A percentile compares a stretch with the other conserved stretches of the same genome.
Conservation (phyloP, 75 land plant genomes). For the Isoetes taiwanensis region DNA sequence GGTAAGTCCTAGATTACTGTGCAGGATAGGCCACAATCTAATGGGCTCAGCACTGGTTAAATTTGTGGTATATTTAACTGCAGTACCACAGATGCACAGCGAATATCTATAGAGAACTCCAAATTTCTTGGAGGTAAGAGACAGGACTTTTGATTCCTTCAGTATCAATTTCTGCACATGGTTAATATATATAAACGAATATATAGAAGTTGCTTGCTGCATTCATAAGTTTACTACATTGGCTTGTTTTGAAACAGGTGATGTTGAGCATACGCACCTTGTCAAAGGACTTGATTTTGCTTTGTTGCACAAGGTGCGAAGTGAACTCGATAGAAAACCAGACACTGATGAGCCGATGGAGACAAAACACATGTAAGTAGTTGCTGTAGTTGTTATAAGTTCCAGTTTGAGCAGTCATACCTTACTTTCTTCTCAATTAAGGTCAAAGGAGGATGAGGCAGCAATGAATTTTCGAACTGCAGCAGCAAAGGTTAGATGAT, state of each 20-base stretch:
- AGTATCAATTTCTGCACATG: background rate
- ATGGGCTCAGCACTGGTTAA: background rate
- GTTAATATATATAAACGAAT: background rate
- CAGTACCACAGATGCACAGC: constrained; percentile 75
- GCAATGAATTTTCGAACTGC: constrained; percentile 74
- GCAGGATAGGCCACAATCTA: no score
- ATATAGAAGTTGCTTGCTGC: background rate
- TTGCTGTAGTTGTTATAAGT: background rate
- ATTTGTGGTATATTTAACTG: constrained; percentile 7
- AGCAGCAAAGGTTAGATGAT: constrained; percentile 59
- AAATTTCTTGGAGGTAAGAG: constrained; percentile 96
- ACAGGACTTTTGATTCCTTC: background rate
- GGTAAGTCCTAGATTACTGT: no score
- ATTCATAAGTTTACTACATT: no score
- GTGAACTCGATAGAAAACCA: constrained; percentile 91
- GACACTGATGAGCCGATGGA: constrained; percentile 61
- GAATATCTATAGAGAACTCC: constrained; percentile 94
- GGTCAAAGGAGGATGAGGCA: constrained; percentile 56
- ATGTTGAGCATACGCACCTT: constrained; percentile 96
- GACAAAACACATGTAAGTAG: constrained; percentile 34
- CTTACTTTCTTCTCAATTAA: background rate
- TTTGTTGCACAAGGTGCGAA: constrained; percentile 79
- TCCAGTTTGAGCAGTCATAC: background rate
- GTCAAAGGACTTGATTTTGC: constrained; percentile 99
- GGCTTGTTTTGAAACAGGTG: constrained; percentile 38